Evolutionary conservation across 148 eudicot genomes (phyloP).

Genomic region (Dianthus caryophyllus): DNA sequence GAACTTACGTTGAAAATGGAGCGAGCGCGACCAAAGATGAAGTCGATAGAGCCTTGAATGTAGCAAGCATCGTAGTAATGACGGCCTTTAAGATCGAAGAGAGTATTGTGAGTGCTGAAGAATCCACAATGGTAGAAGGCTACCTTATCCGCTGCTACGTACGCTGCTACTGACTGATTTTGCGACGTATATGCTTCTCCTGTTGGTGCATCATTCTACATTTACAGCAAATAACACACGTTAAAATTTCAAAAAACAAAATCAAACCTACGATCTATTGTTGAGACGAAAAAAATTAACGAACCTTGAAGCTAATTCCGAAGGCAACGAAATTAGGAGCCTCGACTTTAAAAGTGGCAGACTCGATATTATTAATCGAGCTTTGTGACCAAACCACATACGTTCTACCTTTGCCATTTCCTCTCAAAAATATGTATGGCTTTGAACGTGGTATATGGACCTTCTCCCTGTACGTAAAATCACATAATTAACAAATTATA

Average conservation of each 20-base stretch:
- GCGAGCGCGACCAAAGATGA: slow-evolving; percentile 69
- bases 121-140: slow-evolving; percentile 84
- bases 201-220: slow-evolving; percentile 58
- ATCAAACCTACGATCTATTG: too few relatives aligned
- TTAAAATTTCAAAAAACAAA: too few relatives aligned
- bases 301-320: slow-evolving; percentile 79
- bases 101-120: slow-evolving; percentile 67
- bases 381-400: slow-evolving; percentile 57
- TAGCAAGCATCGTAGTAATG: slow-evolving; percentile 76
- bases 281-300: background rate
- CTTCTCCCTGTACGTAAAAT: slow-evolving; percentile 51
- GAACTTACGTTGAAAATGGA: slow-evolving; percentile 53
- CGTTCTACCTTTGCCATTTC: slow-evolving; percentile 58
- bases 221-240: background rate
- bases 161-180: slow-evolving; percentile 75
- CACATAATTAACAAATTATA: too few relatives aligned
- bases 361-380: slow-evolving; percentile 47
- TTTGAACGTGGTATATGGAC: slow-evolving; percentile 54
- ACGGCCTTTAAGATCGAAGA: slow-evolving; percentile 68
- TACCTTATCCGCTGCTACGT: slow-evolving; percentile 58
- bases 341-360: slow-evolving; percentile 74
- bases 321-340: slow-evolving; percentile 64
- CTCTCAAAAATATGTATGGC: slow-evolving; percentile 69
- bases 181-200: slow-evolving; percentile 42
- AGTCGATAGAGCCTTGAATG: slow-evolving; percentile 82